Base-by-base conservation (phyloP, 1,284 basidiomycete genomes). In the Inonotus hispidus region DNA sequence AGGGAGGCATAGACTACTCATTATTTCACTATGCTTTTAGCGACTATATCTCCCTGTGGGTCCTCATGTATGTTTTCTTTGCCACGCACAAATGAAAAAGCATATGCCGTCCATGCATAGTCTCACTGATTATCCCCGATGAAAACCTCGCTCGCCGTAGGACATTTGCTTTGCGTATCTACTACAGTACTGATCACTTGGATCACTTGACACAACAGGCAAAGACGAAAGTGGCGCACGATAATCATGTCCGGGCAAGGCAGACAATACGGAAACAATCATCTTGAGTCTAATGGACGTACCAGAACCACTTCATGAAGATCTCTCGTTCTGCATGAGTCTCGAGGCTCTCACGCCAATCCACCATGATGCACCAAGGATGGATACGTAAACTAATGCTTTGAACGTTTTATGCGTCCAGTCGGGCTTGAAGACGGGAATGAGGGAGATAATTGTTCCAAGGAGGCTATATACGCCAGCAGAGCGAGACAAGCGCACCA, bases 1-100 rank as follows among this genome's bases (percentile, higher is more conserved):
- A 62, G 59, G 37, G 55, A 87, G 87, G 73, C 75, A 19, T 35
- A 79, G 73, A 74, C 65, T 66, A 27, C 37, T 21, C 38, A n/a
- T 61, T 23, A 16, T 57, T 13, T 35, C 53, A 25, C 53, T 55
- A 55, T 58, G 61, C 29, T 59, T 54, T 59, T 53, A n/a, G 50
- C 47, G 14, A 23, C 50, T 53, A 41, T 27, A 43, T 27, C 16
- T 53, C 52, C 53, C 49, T 58, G 55, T 56, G 58, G 60, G 60
- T 49, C 49, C 41, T 57, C 55, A 58, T 62, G 60, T 58, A 62
- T 58, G 60, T 56, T 43, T 49, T 21, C 50, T 25, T 29, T 21
- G 16, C 14, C 55, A 46, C n/a, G 25, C n/a, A 25, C 53, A 13
- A 52, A 29, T 19, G 19, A 52, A 32, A 52, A 52, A 32, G 23